Conservation (phyloP, 345 rosid genomes). For the Clarkia xantiana region DNA sequence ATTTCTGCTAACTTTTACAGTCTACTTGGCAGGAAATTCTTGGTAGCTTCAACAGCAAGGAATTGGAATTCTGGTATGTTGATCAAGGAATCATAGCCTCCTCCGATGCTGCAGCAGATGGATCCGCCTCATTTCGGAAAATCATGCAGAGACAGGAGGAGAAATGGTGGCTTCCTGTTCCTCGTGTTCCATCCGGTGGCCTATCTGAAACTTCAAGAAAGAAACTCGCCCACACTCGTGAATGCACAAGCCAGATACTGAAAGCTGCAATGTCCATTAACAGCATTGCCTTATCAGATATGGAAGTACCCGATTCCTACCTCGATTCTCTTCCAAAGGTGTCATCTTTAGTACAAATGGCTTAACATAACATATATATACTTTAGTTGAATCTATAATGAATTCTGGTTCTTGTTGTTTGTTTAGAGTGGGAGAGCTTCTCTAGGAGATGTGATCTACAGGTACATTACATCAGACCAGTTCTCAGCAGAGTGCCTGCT, state of each 20-base stretch:
- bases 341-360: not conserved
- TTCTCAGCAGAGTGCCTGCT: slow-evolving; percentile 78
- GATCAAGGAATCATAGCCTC: slow-evolving; percentile 86
- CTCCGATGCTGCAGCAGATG: slow-evolving; percentile 39
- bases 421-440: slow-evolving; percentile 79
- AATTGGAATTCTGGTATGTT: slow-evolving; percentile 92
- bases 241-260: slow-evolving; percentile 68
- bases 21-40: slow-evolving; percentile 53
- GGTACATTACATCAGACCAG: slow-evolving; percentile 67
- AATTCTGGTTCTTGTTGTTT: not conserved
- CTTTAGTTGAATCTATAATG: not conserved
- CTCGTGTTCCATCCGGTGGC: slow-evolving; percentile 75
- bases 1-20: not conserved
- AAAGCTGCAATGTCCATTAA: slow-evolving; percentile 98
- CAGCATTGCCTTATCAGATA: slow-evolving; percentile 48
- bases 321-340: slow-evolving; percentile 91
- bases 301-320: slow-evolving; percentile 87
- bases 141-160: slow-evolving; percentile 79
- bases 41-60: slow-evolving; percentile 57
- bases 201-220: slow-evolving; percentile 66
- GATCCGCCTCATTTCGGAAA: slow-evolving; percentile 69
- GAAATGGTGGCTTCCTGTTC: slow-evolving; percentile 99
- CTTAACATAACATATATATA: not conserved
- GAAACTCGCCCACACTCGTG: slow-evolving; percentile 59
- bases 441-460: slow-evolving; percentile 72